These are phyloP conservation scores for Podila epicladia DNA, from an alignment of 192 early-diverging fungal species.

Conservation along the genomic window DNA sequence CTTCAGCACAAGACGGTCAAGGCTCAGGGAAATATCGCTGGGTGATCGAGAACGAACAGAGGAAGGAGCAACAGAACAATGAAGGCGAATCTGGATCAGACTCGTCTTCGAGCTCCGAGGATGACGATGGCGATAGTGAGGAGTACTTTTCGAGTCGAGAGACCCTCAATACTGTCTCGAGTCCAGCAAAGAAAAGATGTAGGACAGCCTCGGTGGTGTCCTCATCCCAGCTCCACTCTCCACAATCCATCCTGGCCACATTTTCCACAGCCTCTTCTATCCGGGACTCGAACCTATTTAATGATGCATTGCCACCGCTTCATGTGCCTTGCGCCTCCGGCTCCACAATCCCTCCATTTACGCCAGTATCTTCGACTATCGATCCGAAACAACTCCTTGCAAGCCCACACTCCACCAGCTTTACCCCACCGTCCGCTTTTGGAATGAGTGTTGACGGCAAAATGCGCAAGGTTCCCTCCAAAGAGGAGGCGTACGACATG, in stretches of 20 bases:
- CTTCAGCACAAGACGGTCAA: background rate
- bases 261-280: conserved; percentile 24
- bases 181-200: background rate
- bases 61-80: background rate
- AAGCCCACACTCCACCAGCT: background rate
- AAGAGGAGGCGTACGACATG: conserved; percentile 44
- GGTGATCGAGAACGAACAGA: conserved; percentile 1
- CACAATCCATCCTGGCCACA: conserved; percentile 41
- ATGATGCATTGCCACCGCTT: background rate
- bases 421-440: conserved; percentile 4
- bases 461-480: conserved; percentile 32
- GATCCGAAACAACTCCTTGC: background rate
- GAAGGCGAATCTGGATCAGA: background rate
- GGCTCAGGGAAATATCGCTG: background rate
- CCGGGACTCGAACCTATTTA: conserved; percentile 8
- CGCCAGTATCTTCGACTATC: background rate
- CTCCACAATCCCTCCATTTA: background rate
- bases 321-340: background rate
- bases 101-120: background rate
- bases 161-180: background rate
- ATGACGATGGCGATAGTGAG: conserved; percentile 20
- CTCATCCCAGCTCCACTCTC: conserved; percentile 3
- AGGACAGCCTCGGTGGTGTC: conserved; percentile 12
- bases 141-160: conserved; percentile 31
- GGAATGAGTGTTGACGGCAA: conserved; percentile 33